These are phyloP conservation scores for Onygenales sp. DNA, from an alignment of 2,329 filamentous ascomycete genomes.

Conservation along the genomic window DNA sequence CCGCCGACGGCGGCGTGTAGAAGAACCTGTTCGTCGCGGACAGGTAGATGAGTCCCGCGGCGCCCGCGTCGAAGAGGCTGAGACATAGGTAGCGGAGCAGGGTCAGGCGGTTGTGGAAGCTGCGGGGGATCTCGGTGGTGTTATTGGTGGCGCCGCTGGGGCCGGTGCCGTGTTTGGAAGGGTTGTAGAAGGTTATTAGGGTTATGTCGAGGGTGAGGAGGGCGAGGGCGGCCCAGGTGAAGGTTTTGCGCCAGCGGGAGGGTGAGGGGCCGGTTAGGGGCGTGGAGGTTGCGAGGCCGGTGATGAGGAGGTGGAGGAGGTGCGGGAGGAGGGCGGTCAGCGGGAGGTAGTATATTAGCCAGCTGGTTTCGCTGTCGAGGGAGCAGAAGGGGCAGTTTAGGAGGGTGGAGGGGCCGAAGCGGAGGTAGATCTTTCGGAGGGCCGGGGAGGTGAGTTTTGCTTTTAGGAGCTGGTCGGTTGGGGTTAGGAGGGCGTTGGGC, in stretches of 20 bases:
- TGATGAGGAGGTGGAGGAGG: conserved; percentile 61
- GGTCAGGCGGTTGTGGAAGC: conserved; percentile 37
- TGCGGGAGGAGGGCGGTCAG: conserved; percentile 62
- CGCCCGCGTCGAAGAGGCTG: conserved; percentile 51
- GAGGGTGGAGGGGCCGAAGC: conserved; percentile 67
- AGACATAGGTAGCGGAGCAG: conserved; percentile 55
- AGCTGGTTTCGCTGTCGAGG: conserved; percentile 58
- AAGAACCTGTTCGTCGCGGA: conserved; percentile 74
- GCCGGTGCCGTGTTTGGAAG: background rate
- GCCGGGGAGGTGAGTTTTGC: conserved; percentile 60
- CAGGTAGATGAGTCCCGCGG: conserved; percentile 63
- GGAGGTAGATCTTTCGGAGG: conserved; percentile 70
- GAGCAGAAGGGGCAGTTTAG: conserved; percentile 74
- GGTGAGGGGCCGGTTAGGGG: conserved; percentile 55
- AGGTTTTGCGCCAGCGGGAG: conserved; percentile 58
- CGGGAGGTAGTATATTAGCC: conserved; percentile 73
- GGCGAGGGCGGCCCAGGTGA: conserved; percentile 53
- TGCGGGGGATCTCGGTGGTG: conserved; percentile 13
- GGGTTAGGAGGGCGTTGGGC: conserved; percentile 32
- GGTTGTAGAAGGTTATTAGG: conserved; percentile 54
- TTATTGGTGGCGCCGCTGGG: background rate
- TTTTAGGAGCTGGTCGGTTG: conserved; percentile 55
- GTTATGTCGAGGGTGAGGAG: conserved; percentile 55
- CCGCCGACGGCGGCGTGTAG: conserved; percentile 48
- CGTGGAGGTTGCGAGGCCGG: conserved; percentile 66